Evolutionary conservation across 2,329 filamentous ascomycete species (phyloP).

Genomic region (Talaromyces sp.): DNA sequence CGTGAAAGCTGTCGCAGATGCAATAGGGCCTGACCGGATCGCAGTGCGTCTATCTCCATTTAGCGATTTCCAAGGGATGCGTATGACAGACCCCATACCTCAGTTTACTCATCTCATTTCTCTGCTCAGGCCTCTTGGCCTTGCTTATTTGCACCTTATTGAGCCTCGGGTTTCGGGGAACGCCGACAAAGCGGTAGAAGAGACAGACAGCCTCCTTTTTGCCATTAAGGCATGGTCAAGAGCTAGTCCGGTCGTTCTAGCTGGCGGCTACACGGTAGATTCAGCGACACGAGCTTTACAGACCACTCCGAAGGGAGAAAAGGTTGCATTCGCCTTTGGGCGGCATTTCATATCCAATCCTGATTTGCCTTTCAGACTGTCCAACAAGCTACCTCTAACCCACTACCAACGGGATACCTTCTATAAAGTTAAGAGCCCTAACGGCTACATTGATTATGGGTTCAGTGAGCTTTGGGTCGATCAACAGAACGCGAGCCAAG

Average conservation of each 20-base stretch:
- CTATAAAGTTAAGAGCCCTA: constrained; percentile 12
- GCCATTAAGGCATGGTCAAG: constrained; percentile 19
- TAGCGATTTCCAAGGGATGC: constrained; percentile 39
- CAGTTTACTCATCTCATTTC: constrained; percentile 46
- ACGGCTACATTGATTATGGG: constrained; percentile 28
- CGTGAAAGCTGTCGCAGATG: constrained; percentile 35
- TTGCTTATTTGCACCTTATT: neutral
- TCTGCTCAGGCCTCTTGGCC: neutral
- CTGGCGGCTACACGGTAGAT: neutral
- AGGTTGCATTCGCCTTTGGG: constrained; percentile 28
- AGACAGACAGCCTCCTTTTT: neutral
- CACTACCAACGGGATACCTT: constrained; percentile 19
- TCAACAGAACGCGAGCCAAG: too few relatives aligned
- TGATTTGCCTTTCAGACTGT: constrained; percentile 20
- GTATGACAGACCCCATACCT: constrained; percentile 46
- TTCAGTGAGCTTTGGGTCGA: too few relatives aligned
- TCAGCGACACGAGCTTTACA: constrained; percentile 16
- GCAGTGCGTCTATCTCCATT: constrained; percentile 42
- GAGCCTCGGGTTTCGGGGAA: neutral
- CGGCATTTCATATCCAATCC: constrained; percentile 23
- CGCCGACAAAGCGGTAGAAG: neutral
- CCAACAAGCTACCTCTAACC: constrained; percentile 16
- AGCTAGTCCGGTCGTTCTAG: neutral
- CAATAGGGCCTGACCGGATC: constrained; percentile 38
- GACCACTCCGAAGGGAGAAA: neutral